These are phyloP conservation scores for Trametes sanguinea DNA, from an alignment of 768 basidiomycete species.

Conservation along the genomic window DNA sequence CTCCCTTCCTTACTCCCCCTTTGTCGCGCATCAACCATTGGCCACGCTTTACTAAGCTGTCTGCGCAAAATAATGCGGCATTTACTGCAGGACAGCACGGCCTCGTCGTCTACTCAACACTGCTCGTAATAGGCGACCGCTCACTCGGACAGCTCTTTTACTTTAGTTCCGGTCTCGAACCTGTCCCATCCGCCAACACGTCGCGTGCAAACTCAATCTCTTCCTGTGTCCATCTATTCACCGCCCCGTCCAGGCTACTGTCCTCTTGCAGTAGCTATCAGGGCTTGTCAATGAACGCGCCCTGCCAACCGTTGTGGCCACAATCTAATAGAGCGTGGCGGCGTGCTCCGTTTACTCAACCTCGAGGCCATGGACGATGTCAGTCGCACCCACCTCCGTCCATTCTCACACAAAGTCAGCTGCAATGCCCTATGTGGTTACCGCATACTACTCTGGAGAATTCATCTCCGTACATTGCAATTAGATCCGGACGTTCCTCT, in stretches of 20 bases:
- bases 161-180: neutral
- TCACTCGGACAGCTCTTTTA: neutral
- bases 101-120: constrained; percentile 10
- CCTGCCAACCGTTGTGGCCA: no score
- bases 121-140: neutral
- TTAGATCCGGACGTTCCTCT: neutral
- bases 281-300: no score
- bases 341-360: neutral
- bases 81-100: constrained; percentile 1
- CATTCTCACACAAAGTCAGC: neutral
- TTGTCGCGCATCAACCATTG: neutral
- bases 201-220: neutral
- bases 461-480: constrained; percentile 1
- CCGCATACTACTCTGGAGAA: neutral
- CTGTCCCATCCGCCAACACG: neutral
- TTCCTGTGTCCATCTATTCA: neutral
- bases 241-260: neutral
- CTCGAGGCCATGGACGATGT: neutral
- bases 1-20: neutral
- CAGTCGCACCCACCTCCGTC: neutral
- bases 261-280: neutral
- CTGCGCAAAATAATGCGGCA: neutral
- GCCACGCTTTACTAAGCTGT: constrained; percentile 1
- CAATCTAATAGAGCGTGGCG: neutral
- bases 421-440: neutral